A percentile compares a stretch with the other conserved stretches of the same genome.
phyloP scores from a whole-genome alignment of 2,329 filamentous ascomycete species.

The Ceratocystis lukuohia region DNA sequence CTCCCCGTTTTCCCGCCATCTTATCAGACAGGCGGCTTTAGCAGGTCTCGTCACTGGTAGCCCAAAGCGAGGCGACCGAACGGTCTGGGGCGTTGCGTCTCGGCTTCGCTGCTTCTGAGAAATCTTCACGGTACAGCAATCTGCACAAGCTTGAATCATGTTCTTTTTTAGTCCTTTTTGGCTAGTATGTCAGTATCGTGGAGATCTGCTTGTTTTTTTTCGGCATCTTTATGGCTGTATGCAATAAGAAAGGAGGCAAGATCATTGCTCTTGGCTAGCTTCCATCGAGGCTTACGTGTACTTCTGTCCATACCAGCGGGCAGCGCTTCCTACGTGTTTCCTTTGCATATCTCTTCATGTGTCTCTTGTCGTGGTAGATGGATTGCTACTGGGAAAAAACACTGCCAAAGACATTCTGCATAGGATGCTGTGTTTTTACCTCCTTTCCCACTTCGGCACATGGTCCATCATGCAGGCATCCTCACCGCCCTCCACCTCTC shows the following conservation, averaged over 20 bases:
- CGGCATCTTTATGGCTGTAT: too few species aligned
- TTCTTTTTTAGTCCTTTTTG: constrained; percentile 22
- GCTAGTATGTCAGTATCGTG: not conserved
- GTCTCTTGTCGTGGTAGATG: too few species aligned
- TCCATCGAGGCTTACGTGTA: too few species aligned
- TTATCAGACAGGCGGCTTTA: not conserved
- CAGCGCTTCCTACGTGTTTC: too few species aligned
- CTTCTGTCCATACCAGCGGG: too few species aligned
- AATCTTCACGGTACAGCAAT: constrained; percentile 8
- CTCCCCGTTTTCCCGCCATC: too few species aligned
- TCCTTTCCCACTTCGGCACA: not conserved
- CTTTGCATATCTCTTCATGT: too few species aligned
- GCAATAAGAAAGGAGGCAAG: too few species aligned
- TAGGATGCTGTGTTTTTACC: not conserved
- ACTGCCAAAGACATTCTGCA: not conserved
- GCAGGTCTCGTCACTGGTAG: not conserved
- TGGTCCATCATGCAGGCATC: not conserved
- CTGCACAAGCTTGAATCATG: constrained; percentile 21
- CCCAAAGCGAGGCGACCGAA: constrained; percentile 20
- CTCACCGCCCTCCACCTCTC: not conserved
- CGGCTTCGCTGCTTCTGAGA: not conserved
- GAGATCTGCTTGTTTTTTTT: not conserved
- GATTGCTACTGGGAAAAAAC: not conserved
- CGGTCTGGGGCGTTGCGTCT: constrained; percentile 12
- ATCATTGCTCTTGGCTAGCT: too few species aligned